phyloP scores from a whole-genome alignment of 2,329 filamentous ascomycete genomes.

The Onygena corvina region DNA sequence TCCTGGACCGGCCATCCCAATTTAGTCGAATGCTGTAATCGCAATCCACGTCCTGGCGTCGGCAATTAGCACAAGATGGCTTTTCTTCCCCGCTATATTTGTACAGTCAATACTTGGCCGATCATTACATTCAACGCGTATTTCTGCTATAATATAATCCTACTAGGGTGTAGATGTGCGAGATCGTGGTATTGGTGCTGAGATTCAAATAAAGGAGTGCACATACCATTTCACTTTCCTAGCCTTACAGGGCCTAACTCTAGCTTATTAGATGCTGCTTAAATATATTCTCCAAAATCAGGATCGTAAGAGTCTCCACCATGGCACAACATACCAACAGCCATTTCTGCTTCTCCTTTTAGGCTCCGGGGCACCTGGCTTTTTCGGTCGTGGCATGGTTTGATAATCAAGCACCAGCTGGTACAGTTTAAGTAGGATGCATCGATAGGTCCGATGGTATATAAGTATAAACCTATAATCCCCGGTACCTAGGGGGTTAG shows the following conservation, averaged over 20 bases:
- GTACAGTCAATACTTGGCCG: neutral
- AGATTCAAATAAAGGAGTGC: neutral
- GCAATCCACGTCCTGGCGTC: conserved; percentile 58
- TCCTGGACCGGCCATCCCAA: conserved; percentile 54
- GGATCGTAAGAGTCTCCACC: neutral
- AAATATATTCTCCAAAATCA: conserved; percentile 3
- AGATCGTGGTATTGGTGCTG: neutral
- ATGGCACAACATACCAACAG: conserved; percentile 42
- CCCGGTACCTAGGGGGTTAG: neutral
- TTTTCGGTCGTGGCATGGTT: conserved; percentile 50
- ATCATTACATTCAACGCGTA: neutral
- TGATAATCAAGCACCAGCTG: no score
- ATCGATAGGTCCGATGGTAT: no score
- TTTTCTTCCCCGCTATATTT: conserved; percentile 54
- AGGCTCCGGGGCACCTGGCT: conserved; percentile 45
- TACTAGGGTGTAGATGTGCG: neutral
- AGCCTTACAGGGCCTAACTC: conserved; percentile 56
- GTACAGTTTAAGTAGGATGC: no score
- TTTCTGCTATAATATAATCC: neutral
- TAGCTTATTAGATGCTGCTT: neutral
- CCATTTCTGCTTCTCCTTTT: conserved; percentile 52
- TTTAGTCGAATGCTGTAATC: conserved; percentile 73
- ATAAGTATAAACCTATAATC: neutral
- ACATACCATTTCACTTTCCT: conserved; percentile 58
- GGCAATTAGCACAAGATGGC: conserved; percentile 60